Base-by-base conservation (phyloP, 441 rosid genomes). In the Arabidopsis lyrata region DNA sequence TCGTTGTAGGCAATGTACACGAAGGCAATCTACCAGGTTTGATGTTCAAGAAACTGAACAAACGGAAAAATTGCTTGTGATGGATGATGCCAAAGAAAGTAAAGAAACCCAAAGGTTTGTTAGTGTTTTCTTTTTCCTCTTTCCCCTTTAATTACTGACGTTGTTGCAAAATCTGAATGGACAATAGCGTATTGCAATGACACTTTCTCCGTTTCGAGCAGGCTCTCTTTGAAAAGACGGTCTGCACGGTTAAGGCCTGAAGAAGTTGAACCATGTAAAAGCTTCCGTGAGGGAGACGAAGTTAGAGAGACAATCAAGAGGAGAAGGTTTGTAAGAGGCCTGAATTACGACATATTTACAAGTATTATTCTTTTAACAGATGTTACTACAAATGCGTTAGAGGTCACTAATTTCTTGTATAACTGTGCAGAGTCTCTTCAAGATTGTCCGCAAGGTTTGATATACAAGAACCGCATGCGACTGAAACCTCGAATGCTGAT, bases 241-340 rank as follows among this genome's bases (percentile, higher is more conserved):
- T 64, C 82, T 32, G 34, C 76, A 42, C 66, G 72, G 47, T 74
- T 78, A 59, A 79, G 65, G 49, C 71, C 69, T 5, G 67, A 65
- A 59, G 73, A 74, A 64, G 55, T 32, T 35, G 76, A 52, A 74
- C 59, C 49, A 70, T 52, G 48, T 59, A 61, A 58, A 56, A 70
- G 34, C 54, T 20, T 70, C 52, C 52, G 41, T 48, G 68, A 79
- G 65, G 34, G 29, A 52, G 62, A 58, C 1, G 55, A 69, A 63
- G 52, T 39, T 38, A 70, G 16, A 55, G 76, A 79, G 61, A 74
- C 57, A 10, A 70, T 47, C 64, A 73, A 78, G 49, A 58, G 20
- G 22, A 74, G 63, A 47, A 74, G 82, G 82, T 79, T 64, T 69
- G 79, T 53, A 27, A 68, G 52, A 56, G 15, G 15, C 48, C 38